Conservation (phyloP, 75 land plant species). For the Pinus tabuliformis region DNA sequence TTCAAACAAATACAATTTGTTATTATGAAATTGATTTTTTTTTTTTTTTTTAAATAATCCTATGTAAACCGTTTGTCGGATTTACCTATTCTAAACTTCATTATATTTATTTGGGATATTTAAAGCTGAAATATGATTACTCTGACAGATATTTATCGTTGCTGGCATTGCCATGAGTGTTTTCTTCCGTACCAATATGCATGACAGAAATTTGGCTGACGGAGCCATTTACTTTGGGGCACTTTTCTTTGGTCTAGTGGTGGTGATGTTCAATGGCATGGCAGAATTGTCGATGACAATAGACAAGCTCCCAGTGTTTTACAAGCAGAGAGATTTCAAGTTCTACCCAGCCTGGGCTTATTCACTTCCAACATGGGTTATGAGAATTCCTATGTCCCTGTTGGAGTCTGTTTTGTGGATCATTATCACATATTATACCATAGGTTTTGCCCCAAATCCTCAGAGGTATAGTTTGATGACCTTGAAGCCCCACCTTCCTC, state of each 20-base stretch:
- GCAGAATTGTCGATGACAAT: conserved; percentile 75
- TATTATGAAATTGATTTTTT: too few relatives aligned
- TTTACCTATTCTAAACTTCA: too few relatives aligned
- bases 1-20: too few relatives aligned
- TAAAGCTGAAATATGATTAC: not conserved
- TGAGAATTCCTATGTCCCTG: conserved; percentile 59
- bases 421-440: conserved; percentile 54
- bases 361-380: conserved; percentile 59
- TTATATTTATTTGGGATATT: not conserved
- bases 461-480: conserved; percentile 40
- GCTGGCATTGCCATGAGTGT: conserved; percentile 45
- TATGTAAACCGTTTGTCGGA: too few relatives aligned
- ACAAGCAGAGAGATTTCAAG: conserved; percentile 78
- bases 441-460: conserved; percentile 67
- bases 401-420: conserved; percentile 67
- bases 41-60: too few relatives aligned
- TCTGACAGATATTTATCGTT: conserved; percentile 29
- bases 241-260: conserved; percentile 46
- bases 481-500: not conserved
- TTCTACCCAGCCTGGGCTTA: conserved; percentile 85
- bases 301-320: conserved; percentile 72
- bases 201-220: conserved; percentile 23
- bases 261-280: conserved; percentile 64
- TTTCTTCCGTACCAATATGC: conserved; percentile 71
- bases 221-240: conserved; percentile 62